Base-by-base conservation (phyloP, 1,284 basidiomycete genomes). In the Wolfiporia cocos region DNA sequence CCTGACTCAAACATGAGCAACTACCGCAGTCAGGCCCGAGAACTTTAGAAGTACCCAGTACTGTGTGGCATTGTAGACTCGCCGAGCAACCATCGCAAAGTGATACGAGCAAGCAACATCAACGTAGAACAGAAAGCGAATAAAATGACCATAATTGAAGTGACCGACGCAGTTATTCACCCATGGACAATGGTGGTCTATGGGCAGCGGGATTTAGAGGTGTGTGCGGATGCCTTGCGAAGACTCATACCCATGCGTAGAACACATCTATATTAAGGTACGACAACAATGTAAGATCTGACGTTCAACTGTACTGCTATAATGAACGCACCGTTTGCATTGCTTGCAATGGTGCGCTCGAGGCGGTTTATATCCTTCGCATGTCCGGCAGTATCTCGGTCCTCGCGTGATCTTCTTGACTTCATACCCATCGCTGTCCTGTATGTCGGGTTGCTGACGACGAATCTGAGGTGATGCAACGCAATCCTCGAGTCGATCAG, bases 181-280 rank as follows among this genome's bases (percentile, higher is more conserved):
- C 88, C 87, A 92, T 18, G 87, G 87, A 59, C 92, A 95, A 55
- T 95, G 92, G 55, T 96, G 92, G 66, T 92, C 86, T 88, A 49
- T 22, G 21, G n/a, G n/a, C n/a, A n/a, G n/a, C n/a, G n/a, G n/a
- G n/a, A n/a, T n/a, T n/a, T n/a, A n/a, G n/a, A n/a, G n/a, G n/a
- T n/a, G n/a, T n/a, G n/a, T n/a, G n/a, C n/a, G n/a, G n/a, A n/a
- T n/a, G n/a, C n/a, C n/a, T n/a, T n/a, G n/a, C n/a, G n/a, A n/a
- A n/a, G n/a, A n/a, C n/a, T n/a, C 46, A 37, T 56, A 84, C 89
- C 85, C 84, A 92, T 92, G 35, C 86, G 77, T 41, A 91, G 71
- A 6, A 91, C 73, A 61, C 86, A 89, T 60, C 86, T 89, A 35
- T 5, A 43, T n/a, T n/a, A n/a, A n/a, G n/a, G 22, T 5, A 18